Evolutionary conservation across 352 stramenopile species (phyloP).

Genomic region (Globisporangium nagaii): DNA sequence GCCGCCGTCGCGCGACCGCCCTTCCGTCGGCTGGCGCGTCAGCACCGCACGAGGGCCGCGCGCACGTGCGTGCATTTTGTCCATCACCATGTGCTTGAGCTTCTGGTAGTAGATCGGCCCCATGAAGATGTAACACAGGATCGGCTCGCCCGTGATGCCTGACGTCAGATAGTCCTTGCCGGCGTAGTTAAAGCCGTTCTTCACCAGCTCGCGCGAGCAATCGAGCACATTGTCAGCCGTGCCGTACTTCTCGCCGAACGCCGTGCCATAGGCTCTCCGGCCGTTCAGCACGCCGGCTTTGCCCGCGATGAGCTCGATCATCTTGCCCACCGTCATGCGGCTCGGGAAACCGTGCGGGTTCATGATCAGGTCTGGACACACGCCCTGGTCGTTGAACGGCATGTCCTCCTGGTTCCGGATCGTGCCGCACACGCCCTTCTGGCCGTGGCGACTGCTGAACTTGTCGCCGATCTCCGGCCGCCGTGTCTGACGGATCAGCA

Average conservation of each 20-base stretch:
- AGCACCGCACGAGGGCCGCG: constrained; percentile 93
- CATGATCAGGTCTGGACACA: constrained; percentile 99
- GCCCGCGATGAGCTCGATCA: constrained; percentile 98
- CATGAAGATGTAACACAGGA: constrained; percentile 99
- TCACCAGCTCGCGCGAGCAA: constrained; percentile 92
- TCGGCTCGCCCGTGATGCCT: constrained; percentile 93
- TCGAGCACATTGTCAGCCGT: constrained; percentile 91
- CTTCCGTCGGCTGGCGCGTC: constrained; percentile 99
- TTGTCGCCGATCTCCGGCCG: constrained; percentile 99
- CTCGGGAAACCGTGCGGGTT: constrained; percentile 99
- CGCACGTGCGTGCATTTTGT: constrained; percentile 99
- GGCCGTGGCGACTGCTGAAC: constrained; percentile 98
- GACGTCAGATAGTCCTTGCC: constrained; percentile 97
- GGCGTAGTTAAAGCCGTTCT: constrained; percentile 98
- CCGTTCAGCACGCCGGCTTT: constrained; percentile 97
- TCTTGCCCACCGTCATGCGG: constrained; percentile 99
- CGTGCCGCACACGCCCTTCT: constrained; percentile 99
- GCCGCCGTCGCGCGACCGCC: constrained; percentile 95
- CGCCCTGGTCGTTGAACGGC: constrained; percentile 98
- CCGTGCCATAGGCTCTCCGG: constrained; percentile 97
- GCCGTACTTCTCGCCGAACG: constrained; percentile 98
- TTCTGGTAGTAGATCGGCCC: constrained; percentile 99
- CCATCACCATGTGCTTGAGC: constrained; percentile 99
- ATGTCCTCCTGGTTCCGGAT: constrained; percentile 97
- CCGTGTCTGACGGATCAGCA: constrained; percentile 94